These are phyloP conservation scores for Candida insectalens DNA, from an alignment of 805 yeast genomes.

Conservation along the genomic window DNA sequence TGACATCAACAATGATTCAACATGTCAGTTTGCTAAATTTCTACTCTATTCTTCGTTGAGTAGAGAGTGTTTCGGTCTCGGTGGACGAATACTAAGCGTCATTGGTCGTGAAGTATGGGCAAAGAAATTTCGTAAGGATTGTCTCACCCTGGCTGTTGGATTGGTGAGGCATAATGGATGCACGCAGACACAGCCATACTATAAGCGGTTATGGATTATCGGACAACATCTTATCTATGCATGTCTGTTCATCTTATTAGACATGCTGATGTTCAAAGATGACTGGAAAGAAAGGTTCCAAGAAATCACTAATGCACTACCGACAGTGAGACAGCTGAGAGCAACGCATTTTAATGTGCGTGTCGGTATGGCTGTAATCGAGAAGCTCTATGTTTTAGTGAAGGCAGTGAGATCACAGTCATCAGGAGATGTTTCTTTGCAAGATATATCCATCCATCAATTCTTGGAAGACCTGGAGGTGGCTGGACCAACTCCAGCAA, in stretches of 20 bases:
- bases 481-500: background rate
- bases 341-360: slow-evolving; percentile 15
- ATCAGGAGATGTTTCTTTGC: slow-evolving; percentile 7
- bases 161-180: slow-evolving; percentile 12
- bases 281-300: slow-evolving; percentile 12
- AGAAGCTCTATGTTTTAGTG: slow-evolving; percentile 14
- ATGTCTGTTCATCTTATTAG: slow-evolving; percentile 16
- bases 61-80: slow-evolving; percentile 15
- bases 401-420: slow-evolving; percentile 8
- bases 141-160: slow-evolving; percentile 10
- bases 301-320: slow-evolving; percentile 11
- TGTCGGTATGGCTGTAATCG: slow-evolving; percentile 18
- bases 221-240: slow-evolving; percentile 18
- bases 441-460: slow-evolving; percentile 9
- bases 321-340: slow-evolving; percentile 9
- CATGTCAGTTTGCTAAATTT: slow-evolving; percentile 6
- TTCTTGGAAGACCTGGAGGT: slow-evolving; percentile 8
- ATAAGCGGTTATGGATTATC: slow-evolving; percentile 18
- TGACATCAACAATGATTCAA: background rate
- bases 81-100: slow-evolving; percentile 12
- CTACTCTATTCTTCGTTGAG: slow-evolving; percentile 16
- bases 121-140: slow-evolving; percentile 10
- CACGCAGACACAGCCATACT: slow-evolving; percentile 10
- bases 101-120: slow-evolving; percentile 15
- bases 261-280: slow-evolving; percentile 17